A percentile compares a stretch with the other conserved stretches of the same genome.
Conservation (phyloP, 208 protist genomes). For the Trypanosoma conorhini region DNA sequence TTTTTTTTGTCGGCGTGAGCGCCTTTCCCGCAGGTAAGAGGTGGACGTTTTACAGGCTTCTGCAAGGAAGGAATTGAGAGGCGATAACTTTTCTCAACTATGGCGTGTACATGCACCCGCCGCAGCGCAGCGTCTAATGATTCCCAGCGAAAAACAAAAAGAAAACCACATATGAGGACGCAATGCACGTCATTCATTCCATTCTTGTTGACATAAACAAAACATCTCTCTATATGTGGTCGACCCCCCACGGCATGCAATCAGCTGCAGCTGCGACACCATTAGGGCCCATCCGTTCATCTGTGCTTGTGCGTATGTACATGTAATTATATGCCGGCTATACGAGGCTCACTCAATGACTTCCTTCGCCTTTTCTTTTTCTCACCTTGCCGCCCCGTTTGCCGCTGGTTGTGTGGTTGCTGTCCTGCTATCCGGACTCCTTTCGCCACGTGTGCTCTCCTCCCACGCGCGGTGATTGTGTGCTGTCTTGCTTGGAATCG, state of each 20-base stretch:
- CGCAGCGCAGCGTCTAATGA: neutral
- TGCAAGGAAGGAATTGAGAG: neutral
- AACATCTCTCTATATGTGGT: neutral
- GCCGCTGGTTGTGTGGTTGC: neutral
- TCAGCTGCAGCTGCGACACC: neutral
- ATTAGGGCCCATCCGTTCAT: neutral
- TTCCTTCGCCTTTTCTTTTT: conserved; percentile 15
- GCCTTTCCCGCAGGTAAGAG: neutral
- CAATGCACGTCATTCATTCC: neutral
- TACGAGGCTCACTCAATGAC: conserved; percentile 6
- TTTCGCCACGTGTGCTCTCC: neutral
- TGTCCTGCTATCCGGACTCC: conserved; percentile 1
- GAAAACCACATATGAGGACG: neutral
- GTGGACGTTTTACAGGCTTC: neutral
- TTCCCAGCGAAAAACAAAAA: neutral
- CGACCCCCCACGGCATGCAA: neutral
- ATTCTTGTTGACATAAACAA: neutral
- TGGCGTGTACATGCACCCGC: neutral
- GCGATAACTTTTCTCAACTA: neutral
- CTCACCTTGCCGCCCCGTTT: neutral
- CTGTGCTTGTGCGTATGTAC: neutral
- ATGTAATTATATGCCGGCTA: neutral
- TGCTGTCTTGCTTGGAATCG: neutral
- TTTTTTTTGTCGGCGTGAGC: neutral
- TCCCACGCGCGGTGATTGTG: neutral